Conservation (phyloP, 1,284 basidiomycete species). For the Tausonia pullulans region DNA sequence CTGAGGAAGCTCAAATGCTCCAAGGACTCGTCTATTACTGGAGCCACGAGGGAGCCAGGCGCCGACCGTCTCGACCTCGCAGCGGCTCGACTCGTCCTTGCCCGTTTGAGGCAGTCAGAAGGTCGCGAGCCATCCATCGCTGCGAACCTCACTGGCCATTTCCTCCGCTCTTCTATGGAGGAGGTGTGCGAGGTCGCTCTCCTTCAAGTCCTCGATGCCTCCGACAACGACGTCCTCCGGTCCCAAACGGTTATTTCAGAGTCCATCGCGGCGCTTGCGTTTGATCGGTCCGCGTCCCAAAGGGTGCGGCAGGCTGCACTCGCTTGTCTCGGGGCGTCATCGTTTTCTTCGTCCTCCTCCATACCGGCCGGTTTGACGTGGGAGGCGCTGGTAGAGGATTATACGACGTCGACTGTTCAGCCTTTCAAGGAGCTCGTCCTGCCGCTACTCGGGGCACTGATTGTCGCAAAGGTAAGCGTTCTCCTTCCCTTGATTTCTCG, state of each 20-base stretch:
- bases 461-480: background rate
- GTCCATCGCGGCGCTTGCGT: too few relatives aligned
- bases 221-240: too few relatives aligned
- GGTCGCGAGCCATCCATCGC: too few relatives aligned
- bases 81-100: background rate
- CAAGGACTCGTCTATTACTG: background rate
- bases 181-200: constrained; percentile 1
- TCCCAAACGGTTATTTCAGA: too few relatives aligned
- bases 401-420: background rate
- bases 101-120: too few relatives aligned
- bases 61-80: background rate
- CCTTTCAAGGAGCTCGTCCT: constrained; percentile 6
- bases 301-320: background rate
- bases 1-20: too few relatives aligned
- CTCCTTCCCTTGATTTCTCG: too few relatives aligned
- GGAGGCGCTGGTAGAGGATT: background rate
- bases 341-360: too few relatives aligned
- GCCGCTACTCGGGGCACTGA: background rate
- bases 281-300: background rate
- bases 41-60: background rate
- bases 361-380: background rate
- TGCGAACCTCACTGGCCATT: too few relatives aligned
- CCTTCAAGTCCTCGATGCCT: background rate
- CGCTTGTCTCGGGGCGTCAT: background rate
- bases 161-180: background rate